Evolutionary conservation across 176 grass and related monocot genomes (phyloP).

Genomic region (Bothriochloa decipiens): DNA sequence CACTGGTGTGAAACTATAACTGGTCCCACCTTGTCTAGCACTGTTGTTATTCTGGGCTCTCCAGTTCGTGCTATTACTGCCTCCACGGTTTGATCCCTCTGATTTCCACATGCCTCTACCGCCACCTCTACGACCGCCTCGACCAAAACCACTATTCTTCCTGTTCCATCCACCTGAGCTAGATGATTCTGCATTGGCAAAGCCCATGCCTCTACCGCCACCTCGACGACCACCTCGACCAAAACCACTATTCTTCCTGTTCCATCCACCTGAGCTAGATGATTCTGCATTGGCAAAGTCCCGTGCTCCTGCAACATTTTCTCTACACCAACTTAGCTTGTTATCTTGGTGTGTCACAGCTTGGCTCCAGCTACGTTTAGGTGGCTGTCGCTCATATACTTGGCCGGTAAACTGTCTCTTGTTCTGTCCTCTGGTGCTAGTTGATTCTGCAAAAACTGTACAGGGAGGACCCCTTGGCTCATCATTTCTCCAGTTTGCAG

Average conservation of each 20-base stretch:
- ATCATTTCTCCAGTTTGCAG: conserved; percentile 36
- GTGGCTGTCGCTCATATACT: conserved; percentile 28
- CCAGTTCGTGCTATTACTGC: conserved; percentile 27
- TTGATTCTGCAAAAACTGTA: conserved; percentile 16
- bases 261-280: conserved; percentile 32
- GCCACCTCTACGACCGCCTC: neutral
- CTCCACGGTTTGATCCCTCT: conserved; percentile 33
- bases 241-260: conserved; percentile 24
- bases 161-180: conserved; percentile 19
- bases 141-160: conserved; percentile 14
- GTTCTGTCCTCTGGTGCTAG: conserved; percentile 8
- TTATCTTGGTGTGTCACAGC: conserved; percentile 30
- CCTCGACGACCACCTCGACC: conserved; percentile 16
- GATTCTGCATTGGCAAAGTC: conserved; percentile 34
- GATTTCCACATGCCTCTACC: conserved; percentile 32
- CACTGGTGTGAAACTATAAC: conserved; percentile 28
- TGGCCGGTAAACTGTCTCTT: conserved; percentile 9
- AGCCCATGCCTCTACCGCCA: neutral
- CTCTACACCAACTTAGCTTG: conserved; percentile 23
- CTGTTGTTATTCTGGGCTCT: conserved; percentile 28
- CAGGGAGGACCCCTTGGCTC: neutral
- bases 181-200: conserved; percentile 34
- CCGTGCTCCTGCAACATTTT: conserved; percentile 1
- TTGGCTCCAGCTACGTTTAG: conserved; percentile 19
- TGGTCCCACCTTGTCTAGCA: conserved; percentile 8